Conservation (phyloP, 1,139 yeast species). For the Protomyces inouyei region DNA sequence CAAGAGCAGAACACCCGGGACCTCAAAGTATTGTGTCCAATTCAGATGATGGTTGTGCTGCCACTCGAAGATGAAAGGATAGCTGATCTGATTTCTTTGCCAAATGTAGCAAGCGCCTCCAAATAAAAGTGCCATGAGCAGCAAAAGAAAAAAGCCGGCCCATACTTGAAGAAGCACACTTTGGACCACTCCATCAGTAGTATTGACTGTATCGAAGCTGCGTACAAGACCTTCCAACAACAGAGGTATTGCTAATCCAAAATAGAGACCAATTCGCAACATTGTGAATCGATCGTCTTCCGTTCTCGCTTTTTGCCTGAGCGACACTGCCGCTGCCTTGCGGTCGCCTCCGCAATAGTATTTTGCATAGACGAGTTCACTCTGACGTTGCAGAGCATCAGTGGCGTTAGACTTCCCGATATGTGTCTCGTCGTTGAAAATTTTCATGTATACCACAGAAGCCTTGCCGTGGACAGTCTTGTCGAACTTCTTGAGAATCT, state of each 20-base stretch:
- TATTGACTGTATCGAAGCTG: slow-evolving; percentile 45
- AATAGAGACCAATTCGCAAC: slow-evolving; percentile 48
- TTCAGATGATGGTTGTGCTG: slow-evolving; percentile 66
- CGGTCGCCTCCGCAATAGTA: slow-evolving; percentile 69
- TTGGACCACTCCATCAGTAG: slow-evolving; percentile 36
- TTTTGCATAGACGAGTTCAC: slow-evolving; percentile 63
- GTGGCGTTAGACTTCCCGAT: slow-evolving; percentile 62
- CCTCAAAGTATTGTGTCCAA: slow-evolving; percentile 56
- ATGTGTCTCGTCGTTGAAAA: slow-evolving; percentile 48
- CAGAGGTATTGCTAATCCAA: slow-evolving; percentile 70
- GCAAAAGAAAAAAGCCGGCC: slow-evolving; percentile 78
- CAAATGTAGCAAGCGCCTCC: slow-evolving; percentile 68
- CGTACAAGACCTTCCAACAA: slow-evolving; percentile 50
- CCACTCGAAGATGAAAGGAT: slow-evolving; percentile 87
- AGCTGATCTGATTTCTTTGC: slow-evolving; percentile 71
- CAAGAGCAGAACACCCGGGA: slow-evolving; percentile 46
- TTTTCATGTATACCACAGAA: slow-evolving; percentile 55
- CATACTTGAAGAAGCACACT: slow-evolving; percentile 69
- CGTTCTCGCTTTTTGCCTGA: slow-evolving; percentile 49
- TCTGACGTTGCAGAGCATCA: slow-evolving; percentile 56
- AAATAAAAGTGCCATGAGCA: slow-evolving; percentile 57
- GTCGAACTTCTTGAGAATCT: slow-evolving; percentile 84
- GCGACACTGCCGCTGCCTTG: slow-evolving; percentile 68
- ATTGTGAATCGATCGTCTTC: slow-evolving; percentile 45
- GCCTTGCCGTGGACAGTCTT: slow-evolving; percentile 56